Evolutionary conservation across 225 moss, liverwort and hornwort species (phyloP).

Genomic region (Polytrichum commune): DNA sequence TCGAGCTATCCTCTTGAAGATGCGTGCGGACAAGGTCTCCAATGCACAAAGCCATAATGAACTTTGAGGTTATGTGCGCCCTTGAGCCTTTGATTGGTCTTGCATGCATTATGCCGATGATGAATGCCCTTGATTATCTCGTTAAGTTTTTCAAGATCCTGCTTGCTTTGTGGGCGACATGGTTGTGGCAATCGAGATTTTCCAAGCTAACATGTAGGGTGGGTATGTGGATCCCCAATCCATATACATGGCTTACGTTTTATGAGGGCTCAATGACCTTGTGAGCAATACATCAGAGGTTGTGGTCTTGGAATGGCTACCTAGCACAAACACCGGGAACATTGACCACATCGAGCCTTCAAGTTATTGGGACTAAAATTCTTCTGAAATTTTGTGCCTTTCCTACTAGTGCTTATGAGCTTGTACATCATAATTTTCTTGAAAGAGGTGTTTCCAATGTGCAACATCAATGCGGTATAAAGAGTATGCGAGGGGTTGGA

Average conservation of each 20-base stretch:
- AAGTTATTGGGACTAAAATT: background rate
- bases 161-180: background rate
- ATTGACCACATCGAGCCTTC: background rate
- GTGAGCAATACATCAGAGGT: background rate
- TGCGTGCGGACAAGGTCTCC: background rate
- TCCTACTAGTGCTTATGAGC: background rate
- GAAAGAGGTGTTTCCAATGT: too few species aligned
- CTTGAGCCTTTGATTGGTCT: background rate
- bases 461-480: background rate
- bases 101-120: background rate
- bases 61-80: background rate
- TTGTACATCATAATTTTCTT: too few species aligned
- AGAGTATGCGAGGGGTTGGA: background rate
- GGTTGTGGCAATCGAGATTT: background rate
- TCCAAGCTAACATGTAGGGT: background rate
- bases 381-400: background rate
- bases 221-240: background rate
- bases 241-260: background rate
- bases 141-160: background rate
- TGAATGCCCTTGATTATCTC: background rate
- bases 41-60: background rate
- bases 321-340: background rate
- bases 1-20: background rate
- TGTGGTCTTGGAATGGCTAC: background rate
- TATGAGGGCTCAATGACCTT: background rate